Base-by-base conservation (phyloP, 208 protist species). In the Leishmania tropica region DNA sequence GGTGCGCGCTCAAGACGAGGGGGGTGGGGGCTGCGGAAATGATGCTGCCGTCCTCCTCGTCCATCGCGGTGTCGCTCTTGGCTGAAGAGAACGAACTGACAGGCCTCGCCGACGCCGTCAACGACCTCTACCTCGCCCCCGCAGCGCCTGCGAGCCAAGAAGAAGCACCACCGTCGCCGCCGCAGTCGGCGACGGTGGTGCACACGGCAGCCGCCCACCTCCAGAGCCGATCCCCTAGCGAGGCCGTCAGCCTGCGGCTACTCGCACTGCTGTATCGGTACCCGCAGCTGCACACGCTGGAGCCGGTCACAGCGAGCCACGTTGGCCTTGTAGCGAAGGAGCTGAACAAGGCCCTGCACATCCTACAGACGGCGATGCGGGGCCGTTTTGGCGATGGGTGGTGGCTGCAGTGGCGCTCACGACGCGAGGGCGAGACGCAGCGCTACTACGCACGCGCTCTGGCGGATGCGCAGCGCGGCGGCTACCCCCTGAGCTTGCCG, bases 311-410 rank as follows among this genome's bases (percentile, higher is more conserved):
- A 2, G 65, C 78, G 10, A 68, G 19, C 6, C 78, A 84, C 62
- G 78, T 92, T 0, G 64, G 64, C 45, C 81, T 88, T 10, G 87
- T 92, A 37, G 81, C 81, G n/a, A 51, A 76, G 51, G 88, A 92
- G 80, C 72, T 92, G 28, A 92, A 92, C 78, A 92, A 92, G 80
- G 88, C 84, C 10, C 76, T 90, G 31, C 84, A 92, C 76, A 72
- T 90, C 7, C 73, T 92, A 3, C 86, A 83, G 21, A 68, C 72
- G 1, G 85, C 83, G 19, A 87, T 92, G 79, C 60, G 70, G 4
- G 40, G 47, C 4, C 81, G 85, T 3, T 83, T 79, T 37, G 78
- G 83, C 1, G 75, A 88, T 72, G 37, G 31, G 45, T 82, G 78
- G 83, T 84, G 79, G 80, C 47, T 42, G 81, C 80, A 83, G 51